Conservation (phyloP, 2,329 filamentous ascomycete species). For the Neurospora sp. region DNA sequence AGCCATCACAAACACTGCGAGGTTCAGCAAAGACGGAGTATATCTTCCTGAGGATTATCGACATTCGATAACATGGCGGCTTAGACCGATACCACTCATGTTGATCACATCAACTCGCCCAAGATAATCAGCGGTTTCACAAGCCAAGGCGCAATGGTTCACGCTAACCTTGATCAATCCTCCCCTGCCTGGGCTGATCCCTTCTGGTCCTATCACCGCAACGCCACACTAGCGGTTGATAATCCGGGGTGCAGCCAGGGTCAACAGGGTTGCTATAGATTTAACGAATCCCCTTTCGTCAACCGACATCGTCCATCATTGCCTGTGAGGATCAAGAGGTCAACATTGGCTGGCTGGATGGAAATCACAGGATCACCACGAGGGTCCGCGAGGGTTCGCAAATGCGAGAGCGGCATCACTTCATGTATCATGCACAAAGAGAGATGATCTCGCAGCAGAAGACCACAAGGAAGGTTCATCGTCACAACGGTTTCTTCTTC, state of each 20-base stretch:
- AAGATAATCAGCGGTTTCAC: not conserved
- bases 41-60: not conserved
- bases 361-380: not conserved
- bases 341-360: not conserved
- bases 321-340: not conserved
- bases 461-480: not conserved
- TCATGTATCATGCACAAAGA: not conserved
- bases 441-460: not conserved
- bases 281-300: not conserved
- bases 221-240: not conserved
- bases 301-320: not conserved
- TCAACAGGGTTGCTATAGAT: not conserved
- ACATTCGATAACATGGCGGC: too few species aligned
- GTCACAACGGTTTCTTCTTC: not conserved
- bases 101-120: not conserved
- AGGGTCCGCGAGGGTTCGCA: not conserved
- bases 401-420: not conserved
- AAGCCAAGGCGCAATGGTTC: not conserved
- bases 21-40: not conserved
- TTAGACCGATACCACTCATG: too few species aligned
- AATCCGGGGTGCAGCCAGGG: not conserved
- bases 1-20: not conserved
- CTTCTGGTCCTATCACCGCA: not conserved
- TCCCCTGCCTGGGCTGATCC: not conserved
- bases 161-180: not conserved